phyloP scores from a whole-genome alignment of 805 yeast species.

The Maudiozyma saulgeensis region DNA sequence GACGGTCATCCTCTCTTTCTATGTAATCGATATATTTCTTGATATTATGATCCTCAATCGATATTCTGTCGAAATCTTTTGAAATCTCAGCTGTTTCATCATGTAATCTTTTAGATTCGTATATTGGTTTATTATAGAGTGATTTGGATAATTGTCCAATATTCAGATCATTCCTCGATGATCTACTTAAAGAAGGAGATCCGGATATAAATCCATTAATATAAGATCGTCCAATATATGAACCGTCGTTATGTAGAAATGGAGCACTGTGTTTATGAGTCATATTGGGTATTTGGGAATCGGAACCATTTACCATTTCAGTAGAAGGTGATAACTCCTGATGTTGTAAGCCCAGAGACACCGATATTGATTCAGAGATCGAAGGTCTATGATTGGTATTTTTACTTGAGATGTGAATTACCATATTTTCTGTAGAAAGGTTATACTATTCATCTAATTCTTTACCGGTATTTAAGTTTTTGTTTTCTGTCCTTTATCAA shows the following conservation, averaged over 20 bases:
- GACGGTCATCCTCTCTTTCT: constrained; percentile 4
- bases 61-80: constrained; percentile 17
- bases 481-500: not conserved
- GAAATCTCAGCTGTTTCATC: constrained; percentile 29
- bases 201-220: constrained; percentile 20
- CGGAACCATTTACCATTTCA: not conserved
- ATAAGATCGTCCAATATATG: constrained; percentile 25
- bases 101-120: constrained; percentile 22
- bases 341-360: constrained; percentile 24
- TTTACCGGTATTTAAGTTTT: not conserved
- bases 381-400: constrained; percentile 4
- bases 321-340: constrained; percentile 3
- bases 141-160: constrained; percentile 9
- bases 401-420: not conserved
- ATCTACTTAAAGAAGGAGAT: constrained; percentile 7
- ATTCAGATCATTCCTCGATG: constrained; percentile 3
- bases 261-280: not conserved
- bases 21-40: constrained; percentile 9
- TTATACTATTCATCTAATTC: not conserved
- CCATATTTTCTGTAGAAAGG: not conserved
- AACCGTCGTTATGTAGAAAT: constrained; percentile 3
- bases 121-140: constrained; percentile 13
- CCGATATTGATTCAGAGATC: constrained; percentile 25
- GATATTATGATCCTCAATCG: constrained; percentile 13
- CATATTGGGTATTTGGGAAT: not conserved